Evolutionary conservation across 2,329 filamentous ascomycete genomes (phyloP), one percentile per base, ranked within the genome.

Genomic region (Ophiosphaerella narmari): DNA sequence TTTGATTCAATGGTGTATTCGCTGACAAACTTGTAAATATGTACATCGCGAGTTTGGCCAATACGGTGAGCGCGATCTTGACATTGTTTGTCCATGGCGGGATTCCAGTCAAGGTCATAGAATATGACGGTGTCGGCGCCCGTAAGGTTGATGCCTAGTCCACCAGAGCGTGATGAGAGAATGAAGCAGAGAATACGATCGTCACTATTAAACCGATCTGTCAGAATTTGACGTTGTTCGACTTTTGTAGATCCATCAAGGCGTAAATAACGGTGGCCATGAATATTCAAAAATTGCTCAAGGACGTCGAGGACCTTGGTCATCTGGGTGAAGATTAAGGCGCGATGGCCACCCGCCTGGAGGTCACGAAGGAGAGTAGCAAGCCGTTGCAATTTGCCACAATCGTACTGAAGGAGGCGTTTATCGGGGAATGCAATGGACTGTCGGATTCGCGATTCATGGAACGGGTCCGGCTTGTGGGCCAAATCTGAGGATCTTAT

Each of bases 311-410:
- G 82, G 39, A 97, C 94, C 72, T 96, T 96, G 39, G 94, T 97
- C 94, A 99, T 99, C 68, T 99, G 94, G 0, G 95, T 97, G 74
- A 99, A 99, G 70, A 99, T 99, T 43, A 99, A 80, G 8, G 91
- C 94, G 7, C 95, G 90, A 67, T 97, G 94, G 1, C 92, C 91
- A 34, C 91, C 91, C 2, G 89, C 85, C 74, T 97, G 92, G 7
- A 99, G 81, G 55, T 89, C 87, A 8, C 94, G 88, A 12, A 99
- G 82, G 2, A 99, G 82, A 53, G 87, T 87, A 66, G 95, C 94
- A 13, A 99, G 82, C 14, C 88, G 86, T 67, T 99, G 94, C 3
- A 99, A 83, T 73, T 99, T 99, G 62, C 94, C 94, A 67, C 94
- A 97, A 74, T 99, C 94, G 71, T 96, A 99, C 71, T 99, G 93